Base-by-base conservation (phyloP, 1,284 basidiomycete genomes). In the Leccinum fallax region DNA sequence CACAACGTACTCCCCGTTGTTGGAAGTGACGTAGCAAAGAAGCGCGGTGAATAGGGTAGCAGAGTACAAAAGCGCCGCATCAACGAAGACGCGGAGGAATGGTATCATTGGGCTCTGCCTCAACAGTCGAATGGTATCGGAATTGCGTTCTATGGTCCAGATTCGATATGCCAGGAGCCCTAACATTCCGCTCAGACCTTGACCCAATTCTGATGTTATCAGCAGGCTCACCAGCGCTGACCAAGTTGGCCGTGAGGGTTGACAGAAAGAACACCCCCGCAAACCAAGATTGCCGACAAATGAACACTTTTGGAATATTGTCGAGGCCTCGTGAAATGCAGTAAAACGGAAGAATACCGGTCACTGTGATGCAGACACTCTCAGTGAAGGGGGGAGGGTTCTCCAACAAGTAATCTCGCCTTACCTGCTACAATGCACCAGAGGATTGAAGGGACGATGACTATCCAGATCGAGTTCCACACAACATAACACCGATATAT, bases 11-110 rank as follows among this genome's bases (percentile, higher is more conserved):
- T 75, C 71, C 10, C 75, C 75, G 40, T 72, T 70, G 16, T 67
- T 69, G 40, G 71, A 63, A 40, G 63, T 59, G 46, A 73, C 69
- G 61, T 76, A 77, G 19, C 71, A 70, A 30, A 76, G 62, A 21
- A 78, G 71, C 13, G 72, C 70, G 19, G 72, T 65, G 54, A 74
- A 69, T 58, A 77, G 71, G 2, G 75, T 70, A 53, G 71, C 61
- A 5, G 75, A 74, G 63, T 77, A 77, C 11, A 78, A 63, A 2
- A 68, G 65, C 4, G 71, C 77, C 19, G 75, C 71, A 66, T 78
- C 77, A 58, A 78, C 66, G 32, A 77, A 66, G 26, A 75, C 71
- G 32, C 69, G 68, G 5, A 76, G 53, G 9, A 77, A 64, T 2
- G 72, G 72, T 28, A 64, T 66, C 36, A 40, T 9, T 40, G 19